Percentiles rank a stretch among this genome's conserved stretches.
phyloP scores from a whole-genome alignment of 2,329 filamentous ascomycete species.

The Aspergillus ibericus region DNA sequence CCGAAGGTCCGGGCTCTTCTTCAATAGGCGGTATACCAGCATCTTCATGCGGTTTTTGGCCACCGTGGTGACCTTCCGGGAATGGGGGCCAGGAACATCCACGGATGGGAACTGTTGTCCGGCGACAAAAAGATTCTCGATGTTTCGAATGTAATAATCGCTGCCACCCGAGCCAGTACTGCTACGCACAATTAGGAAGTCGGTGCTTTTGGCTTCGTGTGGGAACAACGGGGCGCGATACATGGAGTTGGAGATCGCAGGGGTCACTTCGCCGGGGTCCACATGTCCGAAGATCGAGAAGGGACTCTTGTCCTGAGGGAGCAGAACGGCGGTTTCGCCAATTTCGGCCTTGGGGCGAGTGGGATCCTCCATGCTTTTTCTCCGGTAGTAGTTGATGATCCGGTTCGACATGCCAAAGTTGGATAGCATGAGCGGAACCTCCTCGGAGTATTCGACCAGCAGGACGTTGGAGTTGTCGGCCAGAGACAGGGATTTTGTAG shows the following conservation, averaged over 20 bases:
- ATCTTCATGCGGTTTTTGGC: constrained; percentile 96
- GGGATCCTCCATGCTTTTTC: constrained; percentile 76
- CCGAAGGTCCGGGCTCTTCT: constrained; percentile 67
- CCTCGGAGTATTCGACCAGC: constrained; percentile 93
- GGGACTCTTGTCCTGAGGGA: constrained; percentile 92
- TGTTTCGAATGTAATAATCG: constrained; percentile 79
- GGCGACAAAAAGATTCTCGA: constrained; percentile 87
- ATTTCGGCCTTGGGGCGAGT: constrained; percentile 76
- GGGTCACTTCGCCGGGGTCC: constrained; percentile 83
- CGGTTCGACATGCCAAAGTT: constrained; percentile 98
- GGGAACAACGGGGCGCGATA: constrained; percentile 92
- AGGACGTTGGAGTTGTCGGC: constrained; percentile 86
- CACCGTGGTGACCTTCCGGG: constrained; percentile 92
- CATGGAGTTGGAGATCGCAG: constrained; percentile 92
- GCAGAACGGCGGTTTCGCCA: constrained; percentile 81
- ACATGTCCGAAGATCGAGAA: constrained; percentile 95
- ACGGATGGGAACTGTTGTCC: constrained; percentile 91
- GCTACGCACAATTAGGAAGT: constrained; percentile 84
- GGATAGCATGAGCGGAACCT: constrained; percentile 85
- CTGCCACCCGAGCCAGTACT: constrained; percentile 76
- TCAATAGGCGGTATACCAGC: constrained; percentile 86
- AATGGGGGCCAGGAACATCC: constrained; percentile 90
- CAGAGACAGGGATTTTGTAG: constrained; percentile 78
- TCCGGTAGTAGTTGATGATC: constrained; percentile 93
- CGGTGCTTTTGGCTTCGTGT: constrained; percentile 72